These are phyloP conservation scores for Suillus placidus DNA, from an alignment of 768 basidiomycete species.

Conservation along the genomic window DNA sequence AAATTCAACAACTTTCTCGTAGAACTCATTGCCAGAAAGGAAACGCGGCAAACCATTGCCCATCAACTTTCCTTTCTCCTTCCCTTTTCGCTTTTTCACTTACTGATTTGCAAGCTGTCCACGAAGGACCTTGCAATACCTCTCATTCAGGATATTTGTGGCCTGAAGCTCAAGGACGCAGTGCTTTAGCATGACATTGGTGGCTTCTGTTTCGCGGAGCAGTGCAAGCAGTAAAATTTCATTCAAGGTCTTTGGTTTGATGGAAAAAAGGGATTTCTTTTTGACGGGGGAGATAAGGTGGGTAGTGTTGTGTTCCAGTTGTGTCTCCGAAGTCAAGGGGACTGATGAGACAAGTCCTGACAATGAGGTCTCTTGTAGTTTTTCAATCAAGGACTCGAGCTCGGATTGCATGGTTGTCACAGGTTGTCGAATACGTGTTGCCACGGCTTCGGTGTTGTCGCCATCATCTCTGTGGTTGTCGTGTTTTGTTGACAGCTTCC, in stretches of 20 bases:
- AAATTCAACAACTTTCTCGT: slow-evolving; percentile 14
- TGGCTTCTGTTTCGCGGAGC: slow-evolving; percentile 6
- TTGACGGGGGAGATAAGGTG: background rate
- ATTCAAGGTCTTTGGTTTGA: slow-evolving; percentile 6
- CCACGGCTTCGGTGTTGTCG: background rate
- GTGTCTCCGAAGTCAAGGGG: background rate
- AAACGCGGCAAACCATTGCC: slow-evolving; percentile 10
- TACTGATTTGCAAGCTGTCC: slow-evolving; percentile 8
- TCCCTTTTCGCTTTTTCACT: slow-evolving; percentile 9
- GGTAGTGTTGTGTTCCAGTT: slow-evolving; percentile 7
- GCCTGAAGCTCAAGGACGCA: slow-evolving; percentile 8
- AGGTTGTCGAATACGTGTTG: background rate
- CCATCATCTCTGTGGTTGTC: background rate
- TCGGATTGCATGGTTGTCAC: background rate
- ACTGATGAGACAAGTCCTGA: slow-evolving; percentile 4
- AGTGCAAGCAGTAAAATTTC: slow-evolving; percentile 7
- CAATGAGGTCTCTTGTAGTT: slow-evolving; percentile 10
- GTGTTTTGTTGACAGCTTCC: slow-evolving; percentile 6
- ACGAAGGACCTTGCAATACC: slow-evolving; percentile 8
- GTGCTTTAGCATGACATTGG: background rate
- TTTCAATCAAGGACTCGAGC: background rate
- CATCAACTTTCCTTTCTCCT: slow-evolving; percentile 1
- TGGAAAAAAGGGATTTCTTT: background rate
- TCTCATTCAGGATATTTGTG: slow-evolving; percentile 6
- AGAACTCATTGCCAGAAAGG: slow-evolving; percentile 13